Percentiles rank a stretch among this genome's conserved stretches.
Evolutionary conservation across 768 basidiomycete species (phyloP).

Genomic region (Russula emetica): DNA sequence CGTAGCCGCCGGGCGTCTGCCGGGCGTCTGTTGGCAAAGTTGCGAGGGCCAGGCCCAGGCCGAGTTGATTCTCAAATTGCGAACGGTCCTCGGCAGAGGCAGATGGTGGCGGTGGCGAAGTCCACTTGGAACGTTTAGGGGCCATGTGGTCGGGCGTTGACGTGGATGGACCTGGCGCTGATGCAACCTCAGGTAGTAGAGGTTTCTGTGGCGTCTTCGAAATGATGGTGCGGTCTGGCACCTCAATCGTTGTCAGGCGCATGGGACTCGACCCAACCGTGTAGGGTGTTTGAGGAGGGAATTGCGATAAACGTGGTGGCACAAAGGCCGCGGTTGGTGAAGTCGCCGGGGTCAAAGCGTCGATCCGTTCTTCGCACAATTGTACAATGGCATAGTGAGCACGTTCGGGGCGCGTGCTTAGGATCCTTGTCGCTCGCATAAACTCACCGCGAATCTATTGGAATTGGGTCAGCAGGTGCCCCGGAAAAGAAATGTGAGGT

Average conservation of each 20-base stretch:
- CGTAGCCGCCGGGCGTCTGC: constrained; percentile 44
- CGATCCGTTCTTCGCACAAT: constrained; percentile 86
- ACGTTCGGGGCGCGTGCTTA: constrained; percentile 73
- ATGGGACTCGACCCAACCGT: constrained; percentile 59
- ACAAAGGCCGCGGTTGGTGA: constrained; percentile 41
- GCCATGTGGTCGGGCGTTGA: constrained; percentile 62
- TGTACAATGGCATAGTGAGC: constrained; percentile 80
- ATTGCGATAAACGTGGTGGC: constrained; percentile 42
- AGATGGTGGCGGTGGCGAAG: constrained; percentile 76
- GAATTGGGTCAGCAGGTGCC: constrained; percentile 13
- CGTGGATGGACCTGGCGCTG: constrained; percentile 18
- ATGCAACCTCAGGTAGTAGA: constrained; percentile 25
- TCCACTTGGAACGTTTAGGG: constrained; percentile 76
- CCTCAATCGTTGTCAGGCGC: constrained; percentile 42
- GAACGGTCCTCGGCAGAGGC: constrained; percentile 63
- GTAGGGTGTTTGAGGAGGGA: constrained; percentile 67
- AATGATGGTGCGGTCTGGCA: constrained; percentile 37
- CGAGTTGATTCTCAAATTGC: constrained; percentile 65
- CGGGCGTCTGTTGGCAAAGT: constrained; percentile 59
- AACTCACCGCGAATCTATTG: constrained; percentile 94
- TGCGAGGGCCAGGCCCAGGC: constrained; percentile 60
- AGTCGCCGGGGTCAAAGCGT: constrained; percentile 52
- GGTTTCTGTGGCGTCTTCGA: constrained; percentile 49
- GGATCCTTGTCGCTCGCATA: constrained; percentile 89
- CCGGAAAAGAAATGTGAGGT: background rate